These are phyloP conservation scores for Eimeria necatrix DNA, from an alignment of 169 alveolate species.

Conservation along the genomic window DNA sequence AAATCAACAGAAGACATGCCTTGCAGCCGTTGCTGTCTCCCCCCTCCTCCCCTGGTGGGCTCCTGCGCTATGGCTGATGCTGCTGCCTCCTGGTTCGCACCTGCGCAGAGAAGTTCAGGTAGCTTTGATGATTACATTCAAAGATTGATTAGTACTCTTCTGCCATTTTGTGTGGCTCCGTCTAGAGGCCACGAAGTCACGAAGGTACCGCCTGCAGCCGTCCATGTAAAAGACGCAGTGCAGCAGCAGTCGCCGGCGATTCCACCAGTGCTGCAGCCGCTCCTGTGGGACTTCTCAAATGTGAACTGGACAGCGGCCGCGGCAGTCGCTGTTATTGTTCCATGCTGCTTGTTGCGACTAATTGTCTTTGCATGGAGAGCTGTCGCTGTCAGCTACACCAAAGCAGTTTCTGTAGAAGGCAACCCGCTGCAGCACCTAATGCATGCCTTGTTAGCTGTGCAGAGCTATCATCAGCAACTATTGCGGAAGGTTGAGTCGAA, in stretches of 20 bases:
- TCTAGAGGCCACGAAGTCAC: not conserved
- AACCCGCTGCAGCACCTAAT: slow-evolving; percentile 46
- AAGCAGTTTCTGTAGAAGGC: slow-evolving; percentile 32
- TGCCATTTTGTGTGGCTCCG: slow-evolving; percentile 52
- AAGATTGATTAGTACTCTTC: not conserved
- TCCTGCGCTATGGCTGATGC: slow-evolving; percentile 47
- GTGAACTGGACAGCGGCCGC: slow-evolving; percentile 1
- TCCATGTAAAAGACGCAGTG: not conserved
- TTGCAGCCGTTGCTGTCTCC: slow-evolving; percentile 57
- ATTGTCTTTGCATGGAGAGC: slow-evolving; percentile 57
- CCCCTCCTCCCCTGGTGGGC: slow-evolving; percentile 43
- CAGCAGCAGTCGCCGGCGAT: slow-evolving; percentile 25
- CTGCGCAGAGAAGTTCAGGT: slow-evolving; percentile 14
- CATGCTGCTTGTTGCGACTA: slow-evolving; percentile 47
- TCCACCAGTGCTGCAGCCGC: slow-evolving; percentile 57
- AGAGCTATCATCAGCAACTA: slow-evolving; percentile 38
- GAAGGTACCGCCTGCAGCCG: not conserved
- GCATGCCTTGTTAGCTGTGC: slow-evolving; percentile 30
- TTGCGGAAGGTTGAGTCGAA: not conserved
- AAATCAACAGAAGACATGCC: slow-evolving; percentile 17
- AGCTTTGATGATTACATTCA: slow-evolving; percentile 53
- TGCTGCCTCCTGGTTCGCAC: slow-evolving; percentile 65
- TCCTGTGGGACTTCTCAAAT: not conserved
- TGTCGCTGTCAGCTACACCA: slow-evolving; percentile 46
- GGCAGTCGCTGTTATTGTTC: slow-evolving; percentile 25